These are phyloP conservation scores for Termitomyces sp. DNA, from an alignment of 1,284 basidiomycete genomes.

Conservation along the genomic window DNA sequence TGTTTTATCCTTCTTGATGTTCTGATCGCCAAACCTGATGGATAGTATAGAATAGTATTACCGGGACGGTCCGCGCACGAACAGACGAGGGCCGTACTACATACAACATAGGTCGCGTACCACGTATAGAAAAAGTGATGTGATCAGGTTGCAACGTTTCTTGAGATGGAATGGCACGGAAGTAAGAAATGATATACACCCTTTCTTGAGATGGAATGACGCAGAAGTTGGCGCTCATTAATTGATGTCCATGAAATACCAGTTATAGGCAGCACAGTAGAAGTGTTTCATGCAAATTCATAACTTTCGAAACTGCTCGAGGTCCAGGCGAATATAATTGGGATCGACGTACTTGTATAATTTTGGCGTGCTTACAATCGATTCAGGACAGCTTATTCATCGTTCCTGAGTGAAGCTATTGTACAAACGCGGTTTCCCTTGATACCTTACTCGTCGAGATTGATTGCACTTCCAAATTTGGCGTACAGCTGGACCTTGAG, in stretches of 20 bases:
- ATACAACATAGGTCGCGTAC: no score
- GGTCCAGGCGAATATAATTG: neutral
- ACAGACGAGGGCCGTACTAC: no score
- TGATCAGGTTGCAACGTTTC: neutral
- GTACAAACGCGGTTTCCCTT: neutral
- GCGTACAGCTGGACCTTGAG: constrained; percentile 87
- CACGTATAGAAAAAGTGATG: no score
- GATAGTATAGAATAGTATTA: no score
- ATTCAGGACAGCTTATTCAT: neutral
- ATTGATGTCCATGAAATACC: neutral
- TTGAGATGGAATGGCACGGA: no score
- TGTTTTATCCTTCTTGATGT: neutral
- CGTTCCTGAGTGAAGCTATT: neutral
- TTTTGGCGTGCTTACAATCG: neutral
- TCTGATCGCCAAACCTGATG: no score
- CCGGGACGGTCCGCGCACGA: no score
- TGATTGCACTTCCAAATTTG: constrained; percentile 92
- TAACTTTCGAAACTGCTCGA: neutral
- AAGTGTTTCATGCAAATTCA: neutral
- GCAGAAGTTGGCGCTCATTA: neutral
- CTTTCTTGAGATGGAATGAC: no score
- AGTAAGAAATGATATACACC: no score
- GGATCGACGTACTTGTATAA: neutral
- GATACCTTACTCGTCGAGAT: constrained; percentile 52
- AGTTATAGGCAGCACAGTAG: neutral